Evolutionary conservation across 2,329 filamentous ascomycete species (phyloP).

Genomic region (Alternaria brassicicola): DNA sequence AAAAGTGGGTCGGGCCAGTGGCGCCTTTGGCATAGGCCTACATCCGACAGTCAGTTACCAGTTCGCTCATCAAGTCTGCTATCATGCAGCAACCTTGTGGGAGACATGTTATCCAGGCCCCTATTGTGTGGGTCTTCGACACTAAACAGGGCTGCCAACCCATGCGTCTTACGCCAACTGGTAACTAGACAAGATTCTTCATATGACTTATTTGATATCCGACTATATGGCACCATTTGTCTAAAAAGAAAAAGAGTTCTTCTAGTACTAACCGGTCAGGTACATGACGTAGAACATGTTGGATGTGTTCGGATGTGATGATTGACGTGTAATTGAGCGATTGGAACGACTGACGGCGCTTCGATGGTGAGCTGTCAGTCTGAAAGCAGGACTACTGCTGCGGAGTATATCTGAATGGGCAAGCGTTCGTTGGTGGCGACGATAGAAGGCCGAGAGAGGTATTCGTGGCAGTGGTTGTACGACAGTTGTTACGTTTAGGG

Average conservation of each 20-base stretch:
- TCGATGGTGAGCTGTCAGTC: slow-evolving; percentile 34
- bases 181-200: not conserved
- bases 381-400: slow-evolving; percentile 29
- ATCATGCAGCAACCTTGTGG: not conserved
- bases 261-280: slow-evolving; percentile 48
- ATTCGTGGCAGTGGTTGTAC: slow-evolving; percentile 49
- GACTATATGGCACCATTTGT: slow-evolving; percentile 5
- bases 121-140: slow-evolving; percentile 9
- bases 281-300: slow-evolving; percentile 55
- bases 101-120: not conserved
- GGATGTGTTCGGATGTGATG: slow-evolving; percentile 9
- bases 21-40: slow-evolving; percentile 92
- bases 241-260: not conserved
- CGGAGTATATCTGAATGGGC: slow-evolving; percentile 41
- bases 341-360: slow-evolving; percentile 33
- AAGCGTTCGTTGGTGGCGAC: slow-evolving; percentile 43
- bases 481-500: slow-evolving; percentile 35
- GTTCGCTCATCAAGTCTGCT: not conserved
- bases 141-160: slow-evolving; percentile 38
- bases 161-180: slow-evolving; percentile 5
- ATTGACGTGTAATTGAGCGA: slow-evolving; percentile 33
- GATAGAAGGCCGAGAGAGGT: slow-evolving; percentile 35
- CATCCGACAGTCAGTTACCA: slow-evolving; percentile 35
- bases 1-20: slow-evolving; percentile 92
- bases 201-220: slow-evolving; percentile 2